phyloP scores from a whole-genome alignment of 2,329 filamentous ascomycete species.

The Ilyonectria sp. region DNA sequence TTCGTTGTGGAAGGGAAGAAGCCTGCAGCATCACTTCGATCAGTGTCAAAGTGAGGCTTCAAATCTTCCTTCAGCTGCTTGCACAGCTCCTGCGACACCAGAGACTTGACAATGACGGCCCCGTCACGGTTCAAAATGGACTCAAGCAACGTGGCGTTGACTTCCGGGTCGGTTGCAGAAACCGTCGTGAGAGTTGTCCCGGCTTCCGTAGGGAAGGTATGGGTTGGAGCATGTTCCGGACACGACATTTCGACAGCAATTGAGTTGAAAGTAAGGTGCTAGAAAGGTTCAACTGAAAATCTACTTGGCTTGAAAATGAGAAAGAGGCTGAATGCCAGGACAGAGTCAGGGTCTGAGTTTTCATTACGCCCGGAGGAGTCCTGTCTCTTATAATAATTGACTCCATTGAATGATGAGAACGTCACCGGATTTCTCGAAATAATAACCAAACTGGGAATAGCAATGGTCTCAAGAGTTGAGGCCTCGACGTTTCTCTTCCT shows the following conservation, averaged over 20 bases:
- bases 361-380: not conserved
- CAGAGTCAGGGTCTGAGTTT: too few relatives aligned
- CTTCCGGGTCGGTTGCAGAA: not conserved
- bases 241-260: not conserved
- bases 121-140: constrained; percentile 13
- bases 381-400: not conserved
- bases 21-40: constrained; percentile 7
- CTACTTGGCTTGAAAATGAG: not conserved
- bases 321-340: too few relatives aligned
- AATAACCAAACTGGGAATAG: constrained; percentile 3
- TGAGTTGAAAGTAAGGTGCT: not conserved
- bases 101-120: constrained; percentile 20
- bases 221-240: not conserved
- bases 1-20: constrained; percentile 21
- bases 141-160: not conserved
- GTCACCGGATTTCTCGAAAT: not conserved
- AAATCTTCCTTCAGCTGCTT: constrained; percentile 4
- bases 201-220: not conserved
- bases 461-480: not conserved
- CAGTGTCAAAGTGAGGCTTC: constrained; percentile 18
- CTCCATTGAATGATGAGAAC: not conserved
- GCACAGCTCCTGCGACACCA: constrained; percentile 4
- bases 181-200: not conserved
- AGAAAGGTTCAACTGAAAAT: not conserved
- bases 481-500: not conserved